A percentile compares a stretch with the other conserved stretches of the same genome.
phyloP scores from a whole-genome alignment of 1,139 yeast genomes.

The Yamadazyma dendronema region DNA sequence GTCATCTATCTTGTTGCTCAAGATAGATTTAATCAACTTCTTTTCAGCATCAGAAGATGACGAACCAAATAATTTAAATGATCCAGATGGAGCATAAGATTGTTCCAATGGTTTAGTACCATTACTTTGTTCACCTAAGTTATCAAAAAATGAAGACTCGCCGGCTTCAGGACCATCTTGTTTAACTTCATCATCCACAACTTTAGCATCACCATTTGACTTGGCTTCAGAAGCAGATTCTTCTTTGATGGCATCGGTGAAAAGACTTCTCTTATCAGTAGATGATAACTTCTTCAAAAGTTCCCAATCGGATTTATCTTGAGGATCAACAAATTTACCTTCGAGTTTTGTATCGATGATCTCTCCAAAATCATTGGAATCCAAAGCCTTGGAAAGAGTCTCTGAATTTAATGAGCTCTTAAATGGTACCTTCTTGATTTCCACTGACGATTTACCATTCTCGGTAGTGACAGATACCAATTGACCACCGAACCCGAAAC shows the following conservation, averaged over 20 bases:
- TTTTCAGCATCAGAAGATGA: constrained; percentile 28
- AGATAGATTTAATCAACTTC: constrained; percentile 54
- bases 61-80: constrained; percentile 32
- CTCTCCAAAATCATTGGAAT: constrained; percentile 50
- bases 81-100: constrained; percentile 44
- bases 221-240: too few relatives aligned
- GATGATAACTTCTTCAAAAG: constrained; percentile 57
- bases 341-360: constrained; percentile 54
- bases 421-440: constrained; percentile 49
- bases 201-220: constrained; percentile 10
- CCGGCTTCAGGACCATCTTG: constrained; percentile 27
- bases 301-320: constrained; percentile 74
- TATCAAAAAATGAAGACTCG: constrained; percentile 40
- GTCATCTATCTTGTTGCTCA: constrained; percentile 60
- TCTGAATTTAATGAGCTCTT: constrained; percentile 36
- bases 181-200: constrained; percentile 18
- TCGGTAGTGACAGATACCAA: constrained; percentile 56
- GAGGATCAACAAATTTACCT: constrained; percentile 32
- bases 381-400: constrained; percentile 58
- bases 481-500: constrained; percentile 94
- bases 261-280: constrained; percentile 46
- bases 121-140: constrained; percentile 28
- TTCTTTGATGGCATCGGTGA: constrained; percentile 18
- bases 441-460: constrained; percentile 45
- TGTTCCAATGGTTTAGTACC: background rate